phyloP scores from a whole-genome alignment of 192 early-diverging fungal species.

The Coemansia sp. region DNA sequence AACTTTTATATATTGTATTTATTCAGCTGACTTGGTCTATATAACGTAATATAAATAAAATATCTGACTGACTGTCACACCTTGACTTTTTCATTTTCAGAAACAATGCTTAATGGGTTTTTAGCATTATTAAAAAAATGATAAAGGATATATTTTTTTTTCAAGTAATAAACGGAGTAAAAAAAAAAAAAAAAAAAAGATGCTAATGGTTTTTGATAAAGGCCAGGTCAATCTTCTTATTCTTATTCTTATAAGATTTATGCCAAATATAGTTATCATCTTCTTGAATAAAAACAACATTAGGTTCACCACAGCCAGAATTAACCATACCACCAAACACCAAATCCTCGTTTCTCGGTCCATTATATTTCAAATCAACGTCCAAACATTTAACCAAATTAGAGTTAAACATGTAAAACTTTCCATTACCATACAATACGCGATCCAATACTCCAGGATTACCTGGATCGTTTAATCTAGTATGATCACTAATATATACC shows the following conservation, averaged over 20 bases:
- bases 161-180: no score
- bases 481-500: slow-evolving; percentile 46
- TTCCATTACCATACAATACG: slow-evolving; percentile 37
- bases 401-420: slow-evolving; percentile 50
- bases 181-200: background rate
- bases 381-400: slow-evolving; percentile 26
- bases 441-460: slow-evolving; percentile 12
- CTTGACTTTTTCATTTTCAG: background rate
- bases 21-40: background rate
- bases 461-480: background rate
- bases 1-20: background rate
- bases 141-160: background rate
- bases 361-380: slow-evolving; percentile 18
- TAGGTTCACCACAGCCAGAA: slow-evolving; percentile 31
- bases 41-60: background rate
- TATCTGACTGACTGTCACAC: background rate
- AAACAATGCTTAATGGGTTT: background rate
- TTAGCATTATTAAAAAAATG: background rate
- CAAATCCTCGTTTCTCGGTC: slow-evolving; percentile 25
- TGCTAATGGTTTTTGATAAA: slow-evolving; percentile 43
- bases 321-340: slow-evolving; percentile 49
- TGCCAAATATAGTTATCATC: slow-evolving; percentile 45
- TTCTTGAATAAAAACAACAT: slow-evolving; percentile 23
- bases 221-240: slow-evolving; percentile 40
- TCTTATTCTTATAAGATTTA: slow-evolving; percentile 35